Evolutionary conservation across 345 rosid genomes (phyloP).

Genomic region (Eucalyptus sp.): DNA sequence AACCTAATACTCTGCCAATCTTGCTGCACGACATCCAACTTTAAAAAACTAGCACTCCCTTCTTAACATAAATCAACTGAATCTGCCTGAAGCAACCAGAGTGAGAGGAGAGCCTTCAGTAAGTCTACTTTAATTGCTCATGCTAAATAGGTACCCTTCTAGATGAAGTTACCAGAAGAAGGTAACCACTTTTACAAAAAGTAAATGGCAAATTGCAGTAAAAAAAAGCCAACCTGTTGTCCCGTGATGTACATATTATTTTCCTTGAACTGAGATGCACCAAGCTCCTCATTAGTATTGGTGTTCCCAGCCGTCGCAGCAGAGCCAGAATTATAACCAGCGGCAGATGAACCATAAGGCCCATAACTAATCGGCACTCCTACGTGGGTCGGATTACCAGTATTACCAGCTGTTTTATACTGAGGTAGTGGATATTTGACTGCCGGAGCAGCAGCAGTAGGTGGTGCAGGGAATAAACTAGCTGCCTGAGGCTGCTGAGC

Average conservation of each 20-base stretch:
- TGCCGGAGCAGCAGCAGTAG: conserved; percentile 50
- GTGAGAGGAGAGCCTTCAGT: neutral
- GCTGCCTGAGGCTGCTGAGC: conserved; percentile 83
- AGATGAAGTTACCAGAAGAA: neutral
- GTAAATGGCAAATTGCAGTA: neutral
- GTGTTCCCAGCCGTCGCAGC: conserved; percentile 61
- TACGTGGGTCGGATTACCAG: conserved; percentile 56
- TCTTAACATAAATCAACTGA: neutral
- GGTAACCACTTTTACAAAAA: neutral
- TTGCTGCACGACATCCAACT: neutral
- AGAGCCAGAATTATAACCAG: conserved; percentile 63
- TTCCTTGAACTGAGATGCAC: conserved; percentile 69
- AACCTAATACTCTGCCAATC: neutral
- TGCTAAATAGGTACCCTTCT: neutral
- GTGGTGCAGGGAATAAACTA: conserved; percentile 56
- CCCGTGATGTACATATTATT: conserved; percentile 59
- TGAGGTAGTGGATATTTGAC: conserved; percentile 74
- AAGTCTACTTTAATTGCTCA: neutral
- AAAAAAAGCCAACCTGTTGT: conserved; percentile 50
- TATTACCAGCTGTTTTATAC: conserved; percentile 64
- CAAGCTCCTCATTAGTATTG: conserved; percentile 60
- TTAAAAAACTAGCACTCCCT: neutral
- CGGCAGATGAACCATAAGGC: conserved; percentile 66
- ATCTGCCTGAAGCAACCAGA: neutral
- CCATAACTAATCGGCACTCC: conserved; percentile 76